Percentiles rank a stretch among this genome's conserved stretches.
These are phyloP conservation scores for Lophium mytilinum DNA, from an alignment of 495 filamentous ascomycete genomes.

Conservation along the genomic window DNA sequence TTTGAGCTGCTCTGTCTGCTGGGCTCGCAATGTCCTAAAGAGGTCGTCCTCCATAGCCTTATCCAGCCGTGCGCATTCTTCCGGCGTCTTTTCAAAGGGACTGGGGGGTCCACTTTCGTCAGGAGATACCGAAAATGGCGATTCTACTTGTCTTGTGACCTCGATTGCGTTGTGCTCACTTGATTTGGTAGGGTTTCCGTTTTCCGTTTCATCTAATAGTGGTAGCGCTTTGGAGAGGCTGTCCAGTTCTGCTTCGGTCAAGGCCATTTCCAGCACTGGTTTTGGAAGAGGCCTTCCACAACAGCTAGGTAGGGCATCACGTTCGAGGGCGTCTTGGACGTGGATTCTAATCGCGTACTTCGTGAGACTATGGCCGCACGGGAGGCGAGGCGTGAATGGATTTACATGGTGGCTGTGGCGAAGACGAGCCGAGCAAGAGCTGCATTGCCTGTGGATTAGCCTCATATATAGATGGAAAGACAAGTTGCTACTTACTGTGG, in stretches of 20 bases:
- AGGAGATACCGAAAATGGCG: background rate
- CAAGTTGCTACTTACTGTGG: slow-evolving; percentile 7
- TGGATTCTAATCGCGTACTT: slow-evolving; percentile 13
- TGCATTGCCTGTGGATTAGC: slow-evolving; percentile 10
- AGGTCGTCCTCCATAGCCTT: slow-evolving; percentile 9
- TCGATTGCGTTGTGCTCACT: slow-evolving; percentile 8
- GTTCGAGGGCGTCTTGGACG: slow-evolving; percentile 11
- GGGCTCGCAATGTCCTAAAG: slow-evolving; percentile 1
- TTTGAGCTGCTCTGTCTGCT: slow-evolving; percentile 19
- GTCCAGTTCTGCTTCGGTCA: slow-evolving; percentile 12
- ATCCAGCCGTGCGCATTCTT: slow-evolving; percentile 3
- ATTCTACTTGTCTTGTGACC: background rate
- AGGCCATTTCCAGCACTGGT: slow-evolving; percentile 5
- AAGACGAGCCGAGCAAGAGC: slow-evolving; percentile 9
- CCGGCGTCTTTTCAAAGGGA: background rate
- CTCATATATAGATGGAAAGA: background rate
- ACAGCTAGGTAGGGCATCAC: slow-evolving; percentile 5
- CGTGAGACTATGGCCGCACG: slow-evolving; percentile 15
- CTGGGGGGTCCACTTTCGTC: background rate
- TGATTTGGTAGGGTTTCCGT: slow-evolving; percentile 5
- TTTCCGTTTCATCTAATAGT: background rate
- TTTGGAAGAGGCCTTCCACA: slow-evolving; percentile 10
- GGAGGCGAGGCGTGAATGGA: slow-evolving; percentile 8
- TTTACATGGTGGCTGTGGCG: slow-evolving; percentile 7
- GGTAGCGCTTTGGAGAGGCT: background rate